These are phyloP conservation scores for Mycena sanguinolenta DNA, from an alignment of 768 basidiomycete species.

Conservation along the genomic window DNA sequence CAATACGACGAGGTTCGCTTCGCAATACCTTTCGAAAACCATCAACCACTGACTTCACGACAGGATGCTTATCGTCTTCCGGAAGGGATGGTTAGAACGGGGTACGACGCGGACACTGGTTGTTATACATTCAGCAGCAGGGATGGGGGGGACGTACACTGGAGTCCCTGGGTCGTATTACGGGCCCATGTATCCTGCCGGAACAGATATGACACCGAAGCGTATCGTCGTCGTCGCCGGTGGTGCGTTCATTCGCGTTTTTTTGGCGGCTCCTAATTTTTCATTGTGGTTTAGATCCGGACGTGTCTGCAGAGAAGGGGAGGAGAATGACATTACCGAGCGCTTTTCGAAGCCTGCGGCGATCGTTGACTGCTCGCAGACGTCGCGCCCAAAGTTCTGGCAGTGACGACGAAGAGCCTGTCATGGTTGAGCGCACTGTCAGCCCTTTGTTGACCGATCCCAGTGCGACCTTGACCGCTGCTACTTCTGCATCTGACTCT, in stretches of 20 bases:
- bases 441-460: slow-evolving; percentile 12
- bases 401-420: slow-evolving; percentile 31
- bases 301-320: background rate
- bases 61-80: slow-evolving; percentile 69
- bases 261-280: background rate
- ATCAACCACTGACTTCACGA: background rate
- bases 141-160: slow-evolving; percentile 56
- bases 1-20: slow-evolving; percentile 35
- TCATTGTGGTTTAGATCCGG: background rate
- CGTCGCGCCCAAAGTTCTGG: slow-evolving; percentile 18
- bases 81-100: slow-evolving; percentile 63
- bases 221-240: background rate
- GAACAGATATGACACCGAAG: background rate
- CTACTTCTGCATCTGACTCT: background rate
- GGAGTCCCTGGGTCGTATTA: slow-evolving; percentile 61
- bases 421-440: slow-evolving; percentile 27
- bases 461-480: background rate
- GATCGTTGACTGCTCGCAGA: slow-evolving; percentile 31
- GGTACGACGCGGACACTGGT: slow-evolving; percentile 66
- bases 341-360: slow-evolving; percentile 25
- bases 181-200: slow-evolving; percentile 41
- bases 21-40: no score
- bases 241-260: background rate
- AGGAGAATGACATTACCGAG: slow-evolving; percentile 9
- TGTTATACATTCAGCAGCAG: slow-evolving; percentile 59